Percentiles rank a stretch among this genome's conserved stretches.
Conservation (phyloP, 768 basidiomycete species). For the Suillus cothurnatus region DNA sequence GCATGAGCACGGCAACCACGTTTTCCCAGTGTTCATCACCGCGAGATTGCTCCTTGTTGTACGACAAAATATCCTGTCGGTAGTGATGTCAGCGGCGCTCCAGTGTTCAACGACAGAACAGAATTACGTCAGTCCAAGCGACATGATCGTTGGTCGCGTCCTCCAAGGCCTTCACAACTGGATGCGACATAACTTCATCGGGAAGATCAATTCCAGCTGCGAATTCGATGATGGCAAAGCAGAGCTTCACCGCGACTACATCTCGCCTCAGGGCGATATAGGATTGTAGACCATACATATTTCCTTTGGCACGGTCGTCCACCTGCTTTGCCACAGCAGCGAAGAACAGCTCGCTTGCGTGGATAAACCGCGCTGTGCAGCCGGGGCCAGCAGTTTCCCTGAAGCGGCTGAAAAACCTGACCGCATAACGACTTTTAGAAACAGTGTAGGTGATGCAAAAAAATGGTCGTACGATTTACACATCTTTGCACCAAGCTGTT, state of each 20-base stretch:
- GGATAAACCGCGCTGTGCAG: conserved; percentile 41
- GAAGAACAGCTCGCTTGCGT: conserved; percentile 42
- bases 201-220: conserved; percentile 52
- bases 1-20: conserved; percentile 35
- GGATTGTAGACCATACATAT: conserved; percentile 47
- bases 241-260: conserved; percentile 52
- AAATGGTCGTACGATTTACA: conserved; percentile 33
- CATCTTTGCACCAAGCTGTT: conserved; percentile 30
- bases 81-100: conserved; percentile 3
- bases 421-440: neutral
- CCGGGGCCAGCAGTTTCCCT: conserved; percentile 39
- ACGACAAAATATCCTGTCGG: conserved; percentile 65
- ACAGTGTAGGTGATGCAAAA: neutral
- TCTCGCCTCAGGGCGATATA: conserved; percentile 56
- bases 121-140: conserved; percentile 45
- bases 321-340: conserved; percentile 44
- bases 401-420: conserved; percentile 41
- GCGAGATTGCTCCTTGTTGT: conserved; percentile 72
- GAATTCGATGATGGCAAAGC: conserved; percentile 57
- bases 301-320: conserved; percentile 39
- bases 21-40: conserved; percentile 60
- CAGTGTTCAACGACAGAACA: conserved; percentile 5
- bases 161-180: conserved; percentile 45
- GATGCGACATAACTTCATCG: conserved; percentile 53
- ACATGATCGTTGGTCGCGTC: conserved; percentile 53